Conservation (phyloP, 2,329 filamentous ascomycete genomes). For the Nemania diffusa region DNA sequence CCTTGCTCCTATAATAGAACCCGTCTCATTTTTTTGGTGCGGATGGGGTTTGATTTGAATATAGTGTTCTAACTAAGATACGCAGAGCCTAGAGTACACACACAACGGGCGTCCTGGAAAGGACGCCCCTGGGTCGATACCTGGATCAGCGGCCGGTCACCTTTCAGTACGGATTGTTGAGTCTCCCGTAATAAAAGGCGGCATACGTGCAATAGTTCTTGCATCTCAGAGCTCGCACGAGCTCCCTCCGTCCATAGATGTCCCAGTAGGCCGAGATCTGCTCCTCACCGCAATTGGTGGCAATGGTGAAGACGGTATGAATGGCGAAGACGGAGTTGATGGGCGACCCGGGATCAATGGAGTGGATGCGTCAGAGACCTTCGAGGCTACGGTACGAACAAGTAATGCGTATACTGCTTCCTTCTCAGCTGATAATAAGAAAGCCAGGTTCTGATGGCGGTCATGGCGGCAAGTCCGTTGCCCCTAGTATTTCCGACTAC, state of each 20-base stretch:
- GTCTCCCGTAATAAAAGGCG: slow-evolving; percentile 24
- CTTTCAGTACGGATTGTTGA: slow-evolving; percentile 25
- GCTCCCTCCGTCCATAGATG: slow-evolving; percentile 17
- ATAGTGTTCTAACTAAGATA: background rate
- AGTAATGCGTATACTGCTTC: slow-evolving; percentile 13
- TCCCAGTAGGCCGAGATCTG: slow-evolving; percentile 24
- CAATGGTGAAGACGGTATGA: slow-evolving; percentile 22
- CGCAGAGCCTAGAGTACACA: background rate
- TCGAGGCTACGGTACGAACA: slow-evolving; percentile 22
- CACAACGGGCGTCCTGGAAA: slow-evolving; percentile 8
- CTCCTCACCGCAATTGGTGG: slow-evolving; percentile 27
- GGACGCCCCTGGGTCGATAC: slow-evolving; percentile 6
- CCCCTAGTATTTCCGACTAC: slow-evolving; percentile 11
- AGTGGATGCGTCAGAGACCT: slow-evolving; percentile 19
- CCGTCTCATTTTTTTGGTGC: background rate
- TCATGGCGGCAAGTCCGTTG: slow-evolving; percentile 21
- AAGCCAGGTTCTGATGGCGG: slow-evolving; percentile 23
- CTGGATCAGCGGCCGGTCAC: slow-evolving; percentile 14
- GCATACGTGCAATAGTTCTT: slow-evolving; percentile 25
- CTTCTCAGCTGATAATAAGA: slow-evolving; percentile 16
- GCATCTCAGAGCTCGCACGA: slow-evolving; percentile 25
- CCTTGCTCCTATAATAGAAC: background rate
- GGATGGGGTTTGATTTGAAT: background rate
- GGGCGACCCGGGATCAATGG: slow-evolving; percentile 12
- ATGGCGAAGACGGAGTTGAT: slow-evolving; percentile 22